phyloP scores from a whole-genome alignment of 2,329 filamentous ascomycete species.

The Monilinia aucupariae region DNA sequence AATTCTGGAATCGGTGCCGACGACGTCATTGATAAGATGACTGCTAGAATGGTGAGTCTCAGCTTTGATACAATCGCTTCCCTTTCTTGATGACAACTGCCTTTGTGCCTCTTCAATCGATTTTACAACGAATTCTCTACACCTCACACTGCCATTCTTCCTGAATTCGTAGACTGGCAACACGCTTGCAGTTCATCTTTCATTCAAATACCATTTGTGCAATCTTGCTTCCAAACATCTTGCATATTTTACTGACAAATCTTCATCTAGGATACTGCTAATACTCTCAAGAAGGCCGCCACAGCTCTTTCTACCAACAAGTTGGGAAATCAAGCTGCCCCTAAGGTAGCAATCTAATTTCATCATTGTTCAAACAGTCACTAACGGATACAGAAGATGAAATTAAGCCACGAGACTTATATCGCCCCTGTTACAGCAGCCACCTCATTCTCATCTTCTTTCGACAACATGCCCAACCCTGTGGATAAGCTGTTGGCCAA shows the following conservation, averaged over 20 bases:
- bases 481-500: slow-evolving; percentile 71
- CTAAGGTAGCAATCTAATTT: slow-evolving; percentile 43
- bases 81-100: no score
- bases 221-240: slow-evolving; percentile 7
- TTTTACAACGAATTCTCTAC: no score
- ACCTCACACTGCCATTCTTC: neutral
- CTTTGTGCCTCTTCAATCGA: neutral
- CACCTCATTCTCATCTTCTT: slow-evolving; percentile 18
- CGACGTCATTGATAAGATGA: slow-evolving; percentile 26
- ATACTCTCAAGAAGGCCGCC: slow-evolving; percentile 36
- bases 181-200: neutral
- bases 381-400: slow-evolving; percentile 42
- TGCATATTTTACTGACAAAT: slow-evolving; percentile 21
- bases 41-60: slow-evolving; percentile 14
- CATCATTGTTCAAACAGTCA: slow-evolving; percentile 14
- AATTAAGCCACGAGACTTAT: slow-evolving; percentile 42
- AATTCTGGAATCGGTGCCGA: slow-evolving; percentile 25
- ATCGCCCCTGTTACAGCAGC: neutral
- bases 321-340: slow-evolving; percentile 47
- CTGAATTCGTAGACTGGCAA: neutral
- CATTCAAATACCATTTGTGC: neutral
- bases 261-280: slow-evolving; percentile 23
- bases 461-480: slow-evolving; percentile 41
- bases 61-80: neutral
- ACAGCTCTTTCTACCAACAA: slow-evolving; percentile 48